Base-by-base conservation (phyloP, 73 alveolate genomes). In the Paramecium biaurelia region DNA sequence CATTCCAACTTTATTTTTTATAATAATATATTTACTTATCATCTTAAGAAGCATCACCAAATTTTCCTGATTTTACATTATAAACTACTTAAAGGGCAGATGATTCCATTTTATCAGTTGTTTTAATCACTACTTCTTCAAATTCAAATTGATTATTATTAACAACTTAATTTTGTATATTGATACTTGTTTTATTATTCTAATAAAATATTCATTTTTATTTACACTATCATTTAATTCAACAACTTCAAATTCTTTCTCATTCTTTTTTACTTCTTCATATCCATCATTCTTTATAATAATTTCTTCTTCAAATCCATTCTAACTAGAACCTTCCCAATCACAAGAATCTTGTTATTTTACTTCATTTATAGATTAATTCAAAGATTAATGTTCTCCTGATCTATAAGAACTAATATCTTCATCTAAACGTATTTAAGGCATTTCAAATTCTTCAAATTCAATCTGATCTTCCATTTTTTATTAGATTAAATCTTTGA, bases 351-450 rank as follows among this genome's bases (percentile, higher is more conserved):
- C 72, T 11, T 18, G 12, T 23, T 41, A n/a, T 18, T 43, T 34
- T 18, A 12, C n/a, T 6, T 37, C 37, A 23, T 74, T n/a, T 74
- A 43, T 21, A 24, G 70, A 43, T 26, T 79, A 10, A 41, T 42
- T 47, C 21, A 79, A 10, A 35, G 37, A 79, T 5, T 23, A 28
- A 79, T 79, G 74, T 8, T 43, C 90, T 0, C 76, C 76, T 14
- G 90, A 79, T 79, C 49, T 21, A 79, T 79, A 41, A 0, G 90
- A 79, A 79, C 56, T 45, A 8, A 79, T 79, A 21, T 79, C 90
- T 47, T 79, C 90, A 79, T 79, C 90, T 79, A 79, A 79, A 21
- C 37, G 70, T 10, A 79, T 24, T 79, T 79, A 45, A n/a, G 90
- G 76, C 9, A 38, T n/a, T 23, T 79, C 45, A 24, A 47, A 41